These are phyloP conservation scores for Cymodocea nodosa DNA, from an alignment of 116 monocot species.

Conservation along the genomic window DNA sequence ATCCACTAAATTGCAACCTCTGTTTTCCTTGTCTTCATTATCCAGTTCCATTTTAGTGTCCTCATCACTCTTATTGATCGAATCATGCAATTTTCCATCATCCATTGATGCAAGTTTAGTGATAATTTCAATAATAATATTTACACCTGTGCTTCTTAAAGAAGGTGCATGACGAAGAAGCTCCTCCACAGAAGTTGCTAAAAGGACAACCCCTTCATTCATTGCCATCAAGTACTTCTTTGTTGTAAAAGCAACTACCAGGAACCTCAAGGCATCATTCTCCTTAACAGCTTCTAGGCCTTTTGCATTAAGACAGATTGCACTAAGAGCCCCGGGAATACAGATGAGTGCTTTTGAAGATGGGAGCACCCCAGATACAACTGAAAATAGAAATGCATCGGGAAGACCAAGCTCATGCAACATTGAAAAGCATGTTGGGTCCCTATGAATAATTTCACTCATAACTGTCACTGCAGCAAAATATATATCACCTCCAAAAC, in stretches of 20 bases:
- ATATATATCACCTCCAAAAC: constrained; percentile 94
- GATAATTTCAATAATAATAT: constrained; percentile 88
- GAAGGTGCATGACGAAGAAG: constrained; percentile 91
- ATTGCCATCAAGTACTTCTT: constrained; percentile 91
- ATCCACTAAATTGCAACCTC: constrained; percentile 66
- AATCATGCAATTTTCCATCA: constrained; percentile 29
- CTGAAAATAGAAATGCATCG: constrained; percentile 82
- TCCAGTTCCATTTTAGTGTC: constrained; percentile 86
- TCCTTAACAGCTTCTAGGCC: constrained; percentile 85
- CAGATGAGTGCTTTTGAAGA: constrained; percentile 90
- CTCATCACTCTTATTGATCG: constrained; percentile 29
- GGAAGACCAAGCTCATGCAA: constrained; percentile 79
- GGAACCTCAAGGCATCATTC: constrained; percentile 59
- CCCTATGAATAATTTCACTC: constrained; percentile 99
- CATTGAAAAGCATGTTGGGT: constrained; percentile 76
- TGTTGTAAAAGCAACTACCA: constrained; percentile 72
- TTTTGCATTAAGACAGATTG: constrained; percentile 88
- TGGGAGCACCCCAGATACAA: constrained; percentile 65
- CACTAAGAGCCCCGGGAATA: constrained; percentile 96
- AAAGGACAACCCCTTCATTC: constrained; percentile 98
- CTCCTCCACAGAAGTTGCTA: constrained; percentile 97
- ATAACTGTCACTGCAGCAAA: constrained; percentile 96
- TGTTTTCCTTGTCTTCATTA: constrained; percentile 45
- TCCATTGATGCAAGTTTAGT: constrained; percentile 51
- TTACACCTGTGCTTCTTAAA: constrained; percentile 76